Evolutionary conservation across 2,329 filamentous ascomycete species (phyloP), one percentile per base, ranked within the genome.

Genomic region (Calonectria pseudoreteaudii): DNA sequence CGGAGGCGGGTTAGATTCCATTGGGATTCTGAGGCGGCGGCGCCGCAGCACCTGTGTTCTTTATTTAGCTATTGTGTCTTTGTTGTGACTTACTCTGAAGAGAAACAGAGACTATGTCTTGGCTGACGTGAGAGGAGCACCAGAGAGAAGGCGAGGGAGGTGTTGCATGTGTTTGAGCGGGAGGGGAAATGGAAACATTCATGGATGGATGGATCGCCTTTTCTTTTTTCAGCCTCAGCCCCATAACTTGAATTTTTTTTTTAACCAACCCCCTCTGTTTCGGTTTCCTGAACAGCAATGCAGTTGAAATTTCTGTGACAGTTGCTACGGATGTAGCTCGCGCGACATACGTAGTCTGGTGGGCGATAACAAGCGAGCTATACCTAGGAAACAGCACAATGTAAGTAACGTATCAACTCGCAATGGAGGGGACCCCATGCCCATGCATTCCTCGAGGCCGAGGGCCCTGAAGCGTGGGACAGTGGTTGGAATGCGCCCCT

Each of bases 401-500:
- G 66, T 65, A 56, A 26, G 50, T 52, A 53, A 44, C 49, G 49
- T 58, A 47, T 65, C 68, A 66, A 66, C 41, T 28, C 26, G 11
- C 26, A 11, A 23, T 28, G 41, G 20, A 58, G 62, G 41, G 34
- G 31, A 31, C 64, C 65, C 65, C 69, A 50, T 67, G 69, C 38
- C 26, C 38, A 23, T 68, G 31, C 70, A 68, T 72, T 72, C 58
- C 49, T 71, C 64, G 26, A 26, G 49, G 52, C 44, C 10, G 56
- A 52, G 44, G 60, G 56, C 38, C 38, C 52, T 67, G 52, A 53
- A 36, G 30, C 20, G 41, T 52, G 28, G 52, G 23, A 44, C 60
- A 16, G 26, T 58, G 66, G 50, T 50, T 73, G 68, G 67, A 76
- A 72, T 71, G 73, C 44, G 50, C 64, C 56, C 74, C 71, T 71